These are phyloP conservation scores for Cryphonectria parasitica DNA, from an alignment of 2,329 filamentous ascomycete genomes.

Conservation along the genomic window DNA sequence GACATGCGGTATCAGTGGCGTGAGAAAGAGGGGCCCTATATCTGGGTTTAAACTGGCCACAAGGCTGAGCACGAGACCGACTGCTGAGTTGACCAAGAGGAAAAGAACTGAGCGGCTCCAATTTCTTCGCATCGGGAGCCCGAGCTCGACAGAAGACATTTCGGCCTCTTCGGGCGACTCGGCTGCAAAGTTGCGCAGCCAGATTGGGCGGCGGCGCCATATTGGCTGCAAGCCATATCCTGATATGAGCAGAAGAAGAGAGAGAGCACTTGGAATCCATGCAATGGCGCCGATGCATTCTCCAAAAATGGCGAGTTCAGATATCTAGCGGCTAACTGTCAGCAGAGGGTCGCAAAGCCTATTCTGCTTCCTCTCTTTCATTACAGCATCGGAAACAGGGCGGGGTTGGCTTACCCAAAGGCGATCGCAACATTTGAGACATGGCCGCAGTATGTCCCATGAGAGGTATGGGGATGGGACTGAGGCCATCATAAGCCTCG, in stretches of 20 bases:
- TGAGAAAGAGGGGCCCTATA: constrained; percentile 27
- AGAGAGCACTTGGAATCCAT: constrained; percentile 38
- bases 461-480: constrained; percentile 19
- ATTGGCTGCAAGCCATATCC: constrained; percentile 38
- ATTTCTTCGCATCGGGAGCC: neutral
- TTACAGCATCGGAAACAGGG: neutral
- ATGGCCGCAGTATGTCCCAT: constrained; percentile 27
- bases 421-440: constrained; percentile 26
- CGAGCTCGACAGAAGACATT: constrained; percentile 13
- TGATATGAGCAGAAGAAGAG: constrained; percentile 37
- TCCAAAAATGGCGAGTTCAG: constrained; percentile 33
- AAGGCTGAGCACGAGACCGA: constrained; percentile 21
- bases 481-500: constrained; percentile 20
- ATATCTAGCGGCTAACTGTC: constrained; percentile 25
- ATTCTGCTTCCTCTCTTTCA: neutral
- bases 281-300: constrained; percentile 39
- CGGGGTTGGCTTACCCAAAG: constrained; percentile 24
- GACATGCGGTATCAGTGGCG: constrained; percentile 27
- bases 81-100: constrained; percentile 19
- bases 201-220: constrained; percentile 40
- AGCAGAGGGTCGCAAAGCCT: constrained; percentile 8
- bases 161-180: constrained; percentile 31
- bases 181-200: constrained; percentile 41
- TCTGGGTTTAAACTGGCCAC: constrained; percentile 13
- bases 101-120: constrained; percentile 16